Evolutionary conservation across 805 yeast genomes (phyloP).

Genomic region (Wickerhamiella galacta): DNA sequence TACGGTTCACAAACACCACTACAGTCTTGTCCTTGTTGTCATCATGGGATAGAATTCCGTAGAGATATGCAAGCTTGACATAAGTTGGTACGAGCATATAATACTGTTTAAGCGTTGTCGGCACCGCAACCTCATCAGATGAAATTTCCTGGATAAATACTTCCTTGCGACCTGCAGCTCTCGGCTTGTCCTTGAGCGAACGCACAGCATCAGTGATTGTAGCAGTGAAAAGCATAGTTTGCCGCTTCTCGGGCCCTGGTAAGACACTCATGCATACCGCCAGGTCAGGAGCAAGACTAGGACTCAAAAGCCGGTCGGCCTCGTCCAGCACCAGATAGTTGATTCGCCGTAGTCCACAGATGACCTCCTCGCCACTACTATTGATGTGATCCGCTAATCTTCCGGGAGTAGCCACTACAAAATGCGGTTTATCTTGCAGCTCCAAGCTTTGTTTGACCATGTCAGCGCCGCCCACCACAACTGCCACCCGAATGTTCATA

Average conservation of each 20-base stretch:
- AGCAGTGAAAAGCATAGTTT: conserved; percentile 85
- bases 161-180: conserved; percentile 35
- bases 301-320: conserved; percentile 80
- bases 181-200: conserved; percentile 49
- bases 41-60: conserved; percentile 45
- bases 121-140: conserved; percentile 63
- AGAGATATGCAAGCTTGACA: conserved; percentile 79
- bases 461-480: conserved; percentile 90
- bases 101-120: conserved; percentile 45
- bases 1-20: conserved; percentile 81
- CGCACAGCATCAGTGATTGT: conserved; percentile 89
- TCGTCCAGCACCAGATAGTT: conserved; percentile 82
- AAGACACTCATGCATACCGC: conserved; percentile 52
- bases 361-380: conserved; percentile 77
- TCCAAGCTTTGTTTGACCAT: conserved; percentile 76
- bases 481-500: conserved; percentile 67
- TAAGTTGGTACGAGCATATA: conserved; percentile 71
- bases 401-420: conserved; percentile 95
- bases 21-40: conserved; percentile 50
- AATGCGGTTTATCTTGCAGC: conserved; percentile 73
- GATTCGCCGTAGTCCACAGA: conserved; percentile 59
- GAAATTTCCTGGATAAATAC: conserved; percentile 64
- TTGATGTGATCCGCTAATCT: conserved; percentile 82
- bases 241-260: conserved; percentile 59
- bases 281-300: conserved; percentile 68